Conservation (phyloP, 1,139 yeast species). For the Candida sp. region DNA sequence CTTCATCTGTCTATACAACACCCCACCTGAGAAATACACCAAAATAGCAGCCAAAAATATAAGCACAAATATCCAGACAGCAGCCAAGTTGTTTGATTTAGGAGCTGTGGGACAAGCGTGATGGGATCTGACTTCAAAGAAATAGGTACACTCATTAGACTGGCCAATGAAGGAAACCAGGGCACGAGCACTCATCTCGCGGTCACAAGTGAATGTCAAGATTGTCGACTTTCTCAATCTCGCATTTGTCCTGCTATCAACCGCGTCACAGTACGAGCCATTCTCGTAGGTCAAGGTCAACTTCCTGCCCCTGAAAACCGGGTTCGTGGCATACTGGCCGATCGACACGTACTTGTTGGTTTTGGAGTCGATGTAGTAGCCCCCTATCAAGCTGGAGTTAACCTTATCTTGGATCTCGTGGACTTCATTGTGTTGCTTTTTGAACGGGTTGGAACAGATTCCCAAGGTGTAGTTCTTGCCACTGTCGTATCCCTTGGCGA, state of each 20-base stretch:
- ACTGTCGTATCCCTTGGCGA: constrained; percentile 71
- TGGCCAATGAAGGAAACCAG: constrained; percentile 73
- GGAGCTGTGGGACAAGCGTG: constrained; percentile 90
- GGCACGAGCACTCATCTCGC: constrained; percentile 71
- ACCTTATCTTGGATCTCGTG: constrained; percentile 39
- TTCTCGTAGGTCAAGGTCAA: constrained; percentile 70
- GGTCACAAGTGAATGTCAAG: constrained; percentile 79
- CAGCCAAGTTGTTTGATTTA: constrained; percentile 56
- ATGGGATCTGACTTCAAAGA: constrained; percentile 84
- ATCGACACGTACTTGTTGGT: constrained; percentile 61
- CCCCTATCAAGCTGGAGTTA: constrained; percentile 65
- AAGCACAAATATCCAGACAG: constrained; percentile 61
- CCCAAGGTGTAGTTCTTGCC: constrained; percentile 81
- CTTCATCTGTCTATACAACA: constrained; percentile 42
- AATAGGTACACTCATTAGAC: constrained; percentile 76
- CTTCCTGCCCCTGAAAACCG: constrained; percentile 73
- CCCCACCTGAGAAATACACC: constrained; percentile 61
- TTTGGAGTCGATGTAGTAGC: constrained; percentile 59
- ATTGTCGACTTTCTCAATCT: constrained; percentile 63
- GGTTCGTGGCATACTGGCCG: constrained; percentile 64
- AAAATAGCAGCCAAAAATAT: constrained; percentile 57
- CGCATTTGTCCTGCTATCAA: constrained; percentile 39
- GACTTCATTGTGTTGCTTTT: constrained; percentile 30
- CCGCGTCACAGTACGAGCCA: constrained; percentile 68
- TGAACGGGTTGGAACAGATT: constrained; percentile 71